Evolutionary conservation across 352 stramenopile genomes (phyloP).

Genomic region (Globisporangium irregulare): DNA sequence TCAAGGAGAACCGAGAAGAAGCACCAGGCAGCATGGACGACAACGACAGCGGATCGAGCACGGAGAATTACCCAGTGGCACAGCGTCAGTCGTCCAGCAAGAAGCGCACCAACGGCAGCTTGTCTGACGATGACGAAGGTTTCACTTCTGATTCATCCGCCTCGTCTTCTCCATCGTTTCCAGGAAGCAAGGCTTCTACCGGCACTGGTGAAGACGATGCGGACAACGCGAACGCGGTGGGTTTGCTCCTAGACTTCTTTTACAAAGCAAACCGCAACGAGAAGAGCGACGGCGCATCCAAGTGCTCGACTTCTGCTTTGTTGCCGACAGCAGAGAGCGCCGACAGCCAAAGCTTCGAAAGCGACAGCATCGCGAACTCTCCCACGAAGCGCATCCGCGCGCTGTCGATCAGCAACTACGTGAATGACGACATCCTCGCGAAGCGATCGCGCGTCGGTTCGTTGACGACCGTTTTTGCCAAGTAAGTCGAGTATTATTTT

Average conservation of each 20-base stretch:
- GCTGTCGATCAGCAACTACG: slow-evolving; percentile 59
- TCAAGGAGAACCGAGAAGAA: slow-evolving; percentile 81
- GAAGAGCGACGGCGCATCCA: slow-evolving; percentile 19
- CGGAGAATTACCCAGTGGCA: slow-evolving; percentile 2
- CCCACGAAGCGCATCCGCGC: slow-evolving; percentile 77
- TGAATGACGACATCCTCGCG: slow-evolving; percentile 37
- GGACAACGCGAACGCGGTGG: slow-evolving; percentile 67
- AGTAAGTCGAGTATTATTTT: slow-evolving; percentile 14
- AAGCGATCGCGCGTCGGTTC: slow-evolving; percentile 71
- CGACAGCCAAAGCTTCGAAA: slow-evolving; percentile 7
- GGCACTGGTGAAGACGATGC: slow-evolving; percentile 27
- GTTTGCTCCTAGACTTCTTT: slow-evolving; percentile 73
- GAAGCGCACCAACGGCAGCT: slow-evolving; percentile 23
- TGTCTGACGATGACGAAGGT: slow-evolving; percentile 24
- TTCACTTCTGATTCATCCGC: slow-evolving; percentile 35
- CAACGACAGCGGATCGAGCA: slow-evolving; percentile 26
- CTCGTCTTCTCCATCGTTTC: slow-evolving; percentile 9
- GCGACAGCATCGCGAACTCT: slow-evolving; percentile 47
- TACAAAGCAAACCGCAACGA: slow-evolving; percentile 79
- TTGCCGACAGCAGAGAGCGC: neutral
- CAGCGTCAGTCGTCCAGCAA: slow-evolving; percentile 11
- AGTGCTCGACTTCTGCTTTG: slow-evolving; percentile 10
- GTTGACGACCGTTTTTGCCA: slow-evolving; percentile 32
- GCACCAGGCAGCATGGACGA: slow-evolving; percentile 51
- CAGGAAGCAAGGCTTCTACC: neutral